A percentile compares a stretch with the other conserved stretches of the same genome.
Conservation (phyloP, 2,329 filamentous ascomycete genomes). For the Arthrobotrys conoides region DNA sequence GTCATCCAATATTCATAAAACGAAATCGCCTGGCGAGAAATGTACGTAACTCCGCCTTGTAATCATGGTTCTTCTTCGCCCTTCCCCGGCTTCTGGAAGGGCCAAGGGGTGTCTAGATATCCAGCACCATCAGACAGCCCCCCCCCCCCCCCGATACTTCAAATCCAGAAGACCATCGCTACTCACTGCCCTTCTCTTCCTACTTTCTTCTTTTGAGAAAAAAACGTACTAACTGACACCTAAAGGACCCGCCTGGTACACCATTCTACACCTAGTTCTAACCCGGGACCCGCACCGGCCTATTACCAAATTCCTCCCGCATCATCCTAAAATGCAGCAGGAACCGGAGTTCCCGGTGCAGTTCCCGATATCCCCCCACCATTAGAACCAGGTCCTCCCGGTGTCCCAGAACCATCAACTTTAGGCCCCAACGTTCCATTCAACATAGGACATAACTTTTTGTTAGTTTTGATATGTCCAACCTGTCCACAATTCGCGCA, state of each 20-base stretch:
- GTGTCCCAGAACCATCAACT: constrained; percentile 5
- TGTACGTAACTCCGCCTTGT: too few relatives aligned
- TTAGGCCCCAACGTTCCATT: constrained; percentile 54
- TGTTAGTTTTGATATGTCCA: constrained; percentile 79
- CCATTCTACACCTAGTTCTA: neutral
- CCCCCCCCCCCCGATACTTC: neutral
- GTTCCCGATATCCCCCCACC: constrained; percentile 13
- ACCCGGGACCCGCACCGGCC: neutral
- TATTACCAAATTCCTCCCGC: neutral
- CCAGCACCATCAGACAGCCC: too few relatives aligned
- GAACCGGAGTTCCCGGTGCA: constrained; percentile 44
- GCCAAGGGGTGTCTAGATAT: too few relatives aligned
- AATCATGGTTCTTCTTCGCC: too few relatives aligned
- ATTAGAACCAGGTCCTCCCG: neutral
- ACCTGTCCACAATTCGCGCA: constrained; percentile 98
- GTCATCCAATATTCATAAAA: neutral
- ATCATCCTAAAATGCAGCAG: constrained; percentile 12
- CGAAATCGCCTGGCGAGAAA: too few relatives aligned
- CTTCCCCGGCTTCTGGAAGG: too few relatives aligned
- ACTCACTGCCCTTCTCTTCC: neutral
- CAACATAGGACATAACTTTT: constrained; percentile 64
- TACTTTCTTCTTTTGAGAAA: neutral
- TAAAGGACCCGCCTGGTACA: neutral
- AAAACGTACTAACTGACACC: neutral
- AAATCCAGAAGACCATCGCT: neutral